A percentile compares a stretch with the other conserved stretches of the same genome.
These are phyloP conservation scores for Colletotrichum caudatum DNA, from an alignment of 2,329 filamentous ascomycete genomes.

Conservation along the genomic window DNA sequence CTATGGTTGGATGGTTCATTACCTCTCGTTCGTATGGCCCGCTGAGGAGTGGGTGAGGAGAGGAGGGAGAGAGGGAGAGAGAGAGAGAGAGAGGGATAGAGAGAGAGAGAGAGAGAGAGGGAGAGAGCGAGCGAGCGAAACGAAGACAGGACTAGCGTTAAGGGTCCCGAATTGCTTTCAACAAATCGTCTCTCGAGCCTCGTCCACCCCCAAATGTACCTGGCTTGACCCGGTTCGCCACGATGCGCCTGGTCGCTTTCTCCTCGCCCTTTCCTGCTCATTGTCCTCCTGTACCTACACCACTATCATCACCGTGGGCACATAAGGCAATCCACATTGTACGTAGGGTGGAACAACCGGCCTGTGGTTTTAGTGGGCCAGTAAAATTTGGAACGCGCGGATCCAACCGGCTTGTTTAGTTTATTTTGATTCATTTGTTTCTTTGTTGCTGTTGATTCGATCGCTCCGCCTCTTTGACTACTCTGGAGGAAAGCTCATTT, in stretches of 20 bases:
- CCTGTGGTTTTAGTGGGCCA: conserved; percentile 28
- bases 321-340: not conserved
- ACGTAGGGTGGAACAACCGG: conserved; percentile 22
- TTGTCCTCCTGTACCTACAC: conserved; percentile 1
- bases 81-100: not conserved
- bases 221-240: conserved; percentile 30
- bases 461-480: conserved; percentile 1
- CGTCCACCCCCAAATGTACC: conserved; percentile 21
- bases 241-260: conserved; percentile 11
- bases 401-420: conserved; percentile 10
- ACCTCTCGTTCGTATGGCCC: conserved; percentile 25
- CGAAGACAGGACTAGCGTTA: conserved; percentile 25
- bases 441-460: not conserved
- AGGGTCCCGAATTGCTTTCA: conserved; percentile 21
- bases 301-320: conserved; percentile 1
- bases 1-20: conserved; percentile 17
- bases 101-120: no score
- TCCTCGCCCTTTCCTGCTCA: not conserved
- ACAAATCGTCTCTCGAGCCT: conserved; percentile 21
- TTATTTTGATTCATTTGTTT: conserved; percentile 7
- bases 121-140: not conserved
- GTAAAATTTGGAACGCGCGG: conserved; percentile 36
- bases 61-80: not conserved
- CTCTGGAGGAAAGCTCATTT: not conserved
- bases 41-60: not conserved